These are phyloP conservation scores for Cladosporium cucumerinum DNA, from an alignment of 2,329 filamentous ascomycete species.

Conservation along the genomic window DNA sequence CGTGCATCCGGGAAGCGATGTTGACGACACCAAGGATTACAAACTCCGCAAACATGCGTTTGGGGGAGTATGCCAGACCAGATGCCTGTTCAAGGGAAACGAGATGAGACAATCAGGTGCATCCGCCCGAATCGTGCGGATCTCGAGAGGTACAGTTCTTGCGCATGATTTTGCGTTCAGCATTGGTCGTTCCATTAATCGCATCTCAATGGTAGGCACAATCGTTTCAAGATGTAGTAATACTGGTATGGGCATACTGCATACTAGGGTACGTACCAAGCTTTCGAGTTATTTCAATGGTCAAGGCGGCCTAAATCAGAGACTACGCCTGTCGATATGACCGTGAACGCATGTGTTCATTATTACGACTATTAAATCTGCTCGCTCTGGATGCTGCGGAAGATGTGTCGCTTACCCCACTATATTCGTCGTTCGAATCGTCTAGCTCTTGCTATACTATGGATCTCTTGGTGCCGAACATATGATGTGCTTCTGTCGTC, in stretches of 20 bases:
- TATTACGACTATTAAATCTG: background rate
- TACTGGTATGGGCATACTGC: background rate
- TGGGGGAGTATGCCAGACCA: background rate
- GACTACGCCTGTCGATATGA: background rate
- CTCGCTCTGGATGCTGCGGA: background rate
- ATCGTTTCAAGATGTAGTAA: background rate
- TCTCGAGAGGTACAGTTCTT: background rate
- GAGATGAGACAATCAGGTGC: background rate
- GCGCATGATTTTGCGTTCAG: background rate
- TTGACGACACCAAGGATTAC: background rate
- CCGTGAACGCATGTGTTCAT: background rate
- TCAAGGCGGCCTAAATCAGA: background rate
- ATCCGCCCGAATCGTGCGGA: background rate
- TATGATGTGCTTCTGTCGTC: background rate
- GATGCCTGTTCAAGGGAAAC: background rate
- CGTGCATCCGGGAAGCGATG: background rate
- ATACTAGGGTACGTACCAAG: background rate
- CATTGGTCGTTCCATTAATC: background rate
- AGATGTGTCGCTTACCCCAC: background rate
- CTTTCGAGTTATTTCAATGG: background rate
- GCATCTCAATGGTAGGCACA: background rate
- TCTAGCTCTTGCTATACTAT: background rate
- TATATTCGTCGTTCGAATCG: background rate
- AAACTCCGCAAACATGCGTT: background rate
- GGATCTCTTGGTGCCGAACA: background rate